Conservation (phyloP, 441 rosid genomes). For the Hura crepitans region DNA sequence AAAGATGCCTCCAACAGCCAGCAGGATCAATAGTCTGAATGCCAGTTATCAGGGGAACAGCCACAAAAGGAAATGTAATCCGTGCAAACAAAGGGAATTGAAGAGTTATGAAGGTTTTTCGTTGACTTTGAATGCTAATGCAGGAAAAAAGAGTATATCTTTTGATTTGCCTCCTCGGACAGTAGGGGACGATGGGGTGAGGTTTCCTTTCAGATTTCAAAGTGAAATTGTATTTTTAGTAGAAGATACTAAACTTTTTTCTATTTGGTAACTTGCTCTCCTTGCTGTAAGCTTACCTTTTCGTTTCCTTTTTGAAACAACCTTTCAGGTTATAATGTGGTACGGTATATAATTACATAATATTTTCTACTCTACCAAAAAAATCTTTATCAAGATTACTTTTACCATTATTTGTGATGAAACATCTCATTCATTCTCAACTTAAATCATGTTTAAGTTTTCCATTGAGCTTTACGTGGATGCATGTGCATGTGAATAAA, state of each 20-base stretch:
- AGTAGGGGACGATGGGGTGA: slow-evolving; percentile 35
- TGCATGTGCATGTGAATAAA: too few species aligned
- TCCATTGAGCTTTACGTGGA: neutral
- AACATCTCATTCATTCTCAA: neutral
- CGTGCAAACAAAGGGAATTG: neutral
- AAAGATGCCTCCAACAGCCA: slow-evolving; percentile 12
- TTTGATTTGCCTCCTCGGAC: neutral
- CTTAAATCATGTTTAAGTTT: neutral
- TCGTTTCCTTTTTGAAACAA: too few species aligned
- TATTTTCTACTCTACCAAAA: neutral
- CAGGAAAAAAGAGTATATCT: neutral
- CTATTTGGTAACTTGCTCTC: neutral
- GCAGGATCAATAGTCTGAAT: slow-evolving; percentile 7
- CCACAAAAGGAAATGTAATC: slow-evolving; percentile 10
- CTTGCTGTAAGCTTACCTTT: neutral
- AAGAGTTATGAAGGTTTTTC: slow-evolving; percentile 4
- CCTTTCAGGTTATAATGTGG: too few species aligned
- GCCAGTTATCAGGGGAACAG: neutral
- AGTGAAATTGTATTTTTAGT: slow-evolving; percentile 7
- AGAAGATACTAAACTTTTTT: neutral
- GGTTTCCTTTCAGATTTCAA: slow-evolving; percentile 2
- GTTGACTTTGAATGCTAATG: slow-evolving; percentile 1
- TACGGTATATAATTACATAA: too few species aligned
- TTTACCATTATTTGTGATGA: neutral
- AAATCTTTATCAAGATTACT: neutral